Evolutionary conservation across 495 filamentous ascomycete species (phyloP).

Genomic region (Xylaria venustula): DNA sequence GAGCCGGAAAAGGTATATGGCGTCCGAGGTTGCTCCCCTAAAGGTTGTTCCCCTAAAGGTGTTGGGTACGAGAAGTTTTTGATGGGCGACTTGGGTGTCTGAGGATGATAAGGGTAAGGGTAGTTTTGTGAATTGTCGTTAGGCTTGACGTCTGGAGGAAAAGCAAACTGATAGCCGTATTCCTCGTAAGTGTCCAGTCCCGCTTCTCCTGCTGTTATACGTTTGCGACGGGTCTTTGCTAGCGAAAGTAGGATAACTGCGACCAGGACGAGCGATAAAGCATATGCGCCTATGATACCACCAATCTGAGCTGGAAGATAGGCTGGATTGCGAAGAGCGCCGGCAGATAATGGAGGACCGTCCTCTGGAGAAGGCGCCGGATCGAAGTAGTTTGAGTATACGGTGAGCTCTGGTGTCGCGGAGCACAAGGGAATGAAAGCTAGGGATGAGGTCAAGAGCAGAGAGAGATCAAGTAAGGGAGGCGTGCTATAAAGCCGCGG

Average conservation of each 20-base stretch:
- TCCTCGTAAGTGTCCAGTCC: slow-evolving; percentile 20
- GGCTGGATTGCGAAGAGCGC: slow-evolving; percentile 55
- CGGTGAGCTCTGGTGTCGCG: slow-evolving; percentile 22
- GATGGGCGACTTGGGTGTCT: slow-evolving; percentile 32
- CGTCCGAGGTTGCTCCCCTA: slow-evolving; percentile 47
- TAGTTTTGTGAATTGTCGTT: slow-evolving; percentile 13
- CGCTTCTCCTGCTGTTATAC: slow-evolving; percentile 32
- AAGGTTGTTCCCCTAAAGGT: slow-evolving; percentile 40
- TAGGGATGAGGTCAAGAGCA: slow-evolving; percentile 26
- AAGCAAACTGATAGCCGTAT: slow-evolving; percentile 33
- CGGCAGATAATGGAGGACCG: slow-evolving; percentile 53
- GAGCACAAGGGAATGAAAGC: slow-evolving; percentile 37
- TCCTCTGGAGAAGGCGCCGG: slow-evolving; percentile 59
- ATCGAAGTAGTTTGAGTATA: slow-evolving; percentile 50
- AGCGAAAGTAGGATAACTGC: slow-evolving; percentile 60
- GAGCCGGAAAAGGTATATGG: slow-evolving; percentile 43
- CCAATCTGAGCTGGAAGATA: slow-evolving; percentile 74
- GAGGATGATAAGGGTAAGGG: slow-evolving; percentile 25
- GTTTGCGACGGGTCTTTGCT: slow-evolving; percentile 42
- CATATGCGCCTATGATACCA: slow-evolving; percentile 76
- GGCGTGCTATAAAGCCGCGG: slow-evolving; percentile 30
- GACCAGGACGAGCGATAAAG: slow-evolving; percentile 67
- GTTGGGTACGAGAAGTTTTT: slow-evolving; percentile 50
- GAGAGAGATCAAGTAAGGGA: slow-evolving; percentile 24
- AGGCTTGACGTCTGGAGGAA: slow-evolving; percentile 28